Base-by-base conservation (phyloP, 257 asterid genomes). In the Mitragyna speciosa region DNA sequence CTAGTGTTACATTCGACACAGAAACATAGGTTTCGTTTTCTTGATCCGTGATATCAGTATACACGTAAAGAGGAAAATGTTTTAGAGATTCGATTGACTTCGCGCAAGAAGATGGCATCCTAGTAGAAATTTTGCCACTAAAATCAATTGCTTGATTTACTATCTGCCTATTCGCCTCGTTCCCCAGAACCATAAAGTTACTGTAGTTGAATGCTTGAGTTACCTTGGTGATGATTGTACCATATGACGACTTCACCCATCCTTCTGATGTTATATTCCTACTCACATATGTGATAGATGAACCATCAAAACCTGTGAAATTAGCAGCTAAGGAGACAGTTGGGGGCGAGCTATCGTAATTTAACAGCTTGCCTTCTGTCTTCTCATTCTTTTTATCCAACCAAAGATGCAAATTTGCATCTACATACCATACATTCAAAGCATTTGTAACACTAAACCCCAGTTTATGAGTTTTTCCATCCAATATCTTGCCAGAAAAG, bases 351-450 rank as follows among this genome's bases (percentile, higher is more conserved):
- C 30, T 41, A 10, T 4, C 48, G 65, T 89, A 76, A 1, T 76
- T 76, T 65, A 89, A 56, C 76, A 90, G 58, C 87, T 85, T 86
- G 66, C 92, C 97, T 63, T 73, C 80, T 10, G 91, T 89, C 70
- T 72, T 88, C 30, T 33, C 80, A 24, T 87, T 84, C 82, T 83
- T 84, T 51, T 64, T 65, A 49, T 92, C 98, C 82, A 94, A 66
- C 97, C 97, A 94, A 51, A 94, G 89, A 76, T 94, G 98, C 88
- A 92, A 79, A 88, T 94, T 94, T 15, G 98, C 97, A 76, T 94
- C 92, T 39, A 94, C 67, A 19, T 83, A 94, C 98, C 98, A 94
- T 2, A 89, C 95, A 67, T 88, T 92, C 68, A 92, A 84, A 36
- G 94, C 98, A 68, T 89, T 90, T 0, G 92, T 87, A 47, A 91